phyloP scores from a whole-genome alignment of 768 basidiomycete genomes.

The Rhodosporidiobolus odoratus region DNA sequence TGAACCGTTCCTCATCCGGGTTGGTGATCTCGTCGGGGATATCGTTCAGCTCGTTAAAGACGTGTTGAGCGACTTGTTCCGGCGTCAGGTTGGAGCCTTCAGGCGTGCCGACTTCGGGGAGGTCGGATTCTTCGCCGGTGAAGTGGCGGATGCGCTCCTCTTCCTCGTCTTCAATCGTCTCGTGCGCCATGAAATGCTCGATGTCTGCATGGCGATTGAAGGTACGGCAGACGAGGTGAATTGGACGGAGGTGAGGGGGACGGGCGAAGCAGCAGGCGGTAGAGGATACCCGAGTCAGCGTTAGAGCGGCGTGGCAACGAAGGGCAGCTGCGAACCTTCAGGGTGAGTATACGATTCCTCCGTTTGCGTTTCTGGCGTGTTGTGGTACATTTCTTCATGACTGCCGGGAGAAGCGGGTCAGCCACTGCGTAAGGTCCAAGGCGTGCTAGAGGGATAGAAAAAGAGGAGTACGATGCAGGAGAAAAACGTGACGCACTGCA shows the following conservation, averaged over 20 bases:
- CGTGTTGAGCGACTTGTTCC: constrained; percentile 33
- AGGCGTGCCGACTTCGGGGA: constrained; percentile 1
- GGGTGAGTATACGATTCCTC: constrained; percentile 91
- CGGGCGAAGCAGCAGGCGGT: too few species aligned
- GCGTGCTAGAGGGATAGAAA: too few species aligned
- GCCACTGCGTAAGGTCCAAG: too few species aligned
- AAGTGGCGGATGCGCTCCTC: constrained; percentile 73
- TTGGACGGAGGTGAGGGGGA: neutral
- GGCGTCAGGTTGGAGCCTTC: constrained; percentile 10
- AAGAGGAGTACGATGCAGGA: too few species aligned
- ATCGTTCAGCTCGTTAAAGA: constrained; percentile 33
- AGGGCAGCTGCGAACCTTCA: constrained; percentile 50
- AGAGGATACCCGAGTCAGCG: neutral
- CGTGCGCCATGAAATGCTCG: constrained; percentile 88
- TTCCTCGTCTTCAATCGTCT: constrained; percentile 74
- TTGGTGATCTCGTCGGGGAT: constrained; percentile 19
- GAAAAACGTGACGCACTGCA: constrained; percentile 45
- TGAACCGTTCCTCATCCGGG: constrained; percentile 10
- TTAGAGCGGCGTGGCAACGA: too few species aligned
- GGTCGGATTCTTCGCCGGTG: constrained; percentile 36
- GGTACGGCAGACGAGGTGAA: too few species aligned
- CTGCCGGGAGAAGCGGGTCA: constrained; percentile 44
- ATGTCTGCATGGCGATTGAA: too few species aligned
- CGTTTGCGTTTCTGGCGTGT: constrained; percentile 93
- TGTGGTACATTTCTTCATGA: constrained; percentile 95